These are phyloP conservation scores for Cutaneotrichosporon dermatis DNA, from an alignment of 1,284 basidiomycete genomes.

Conservation along the genomic window DNA sequence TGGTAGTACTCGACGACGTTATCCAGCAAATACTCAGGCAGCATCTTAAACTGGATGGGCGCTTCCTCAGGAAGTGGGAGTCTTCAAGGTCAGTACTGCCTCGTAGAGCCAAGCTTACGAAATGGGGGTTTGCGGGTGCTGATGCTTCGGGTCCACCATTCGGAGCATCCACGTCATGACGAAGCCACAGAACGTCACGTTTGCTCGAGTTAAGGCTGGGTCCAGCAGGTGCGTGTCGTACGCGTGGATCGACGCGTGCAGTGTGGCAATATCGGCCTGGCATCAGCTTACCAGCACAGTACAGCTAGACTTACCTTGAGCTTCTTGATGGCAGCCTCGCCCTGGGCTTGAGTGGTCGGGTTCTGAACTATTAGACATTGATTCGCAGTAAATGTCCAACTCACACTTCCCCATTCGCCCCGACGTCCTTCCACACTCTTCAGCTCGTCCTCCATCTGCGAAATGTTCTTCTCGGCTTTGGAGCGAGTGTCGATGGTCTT, in stretches of 20 bases:
- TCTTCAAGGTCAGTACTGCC: slow-evolving; percentile 50
- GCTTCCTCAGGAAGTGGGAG: slow-evolving; percentile 82
- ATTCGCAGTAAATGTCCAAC: slow-evolving; percentile 29
- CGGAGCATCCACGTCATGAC: slow-evolving; percentile 92
- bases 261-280: slow-evolving; percentile 62
- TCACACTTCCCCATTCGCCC: slow-evolving; percentile 64
- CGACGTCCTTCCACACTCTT: slow-evolving; percentile 67
- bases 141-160: slow-evolving; percentile 76
- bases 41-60: slow-evolving; percentile 74
- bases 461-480: slow-evolving; percentile 64
- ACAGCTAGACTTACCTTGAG: slow-evolving; percentile 57
- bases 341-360: slow-evolving; percentile 56
- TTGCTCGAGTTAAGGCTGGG: slow-evolving; percentile 73
- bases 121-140: slow-evolving; percentile 67
- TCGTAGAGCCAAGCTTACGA: slow-evolving; percentile 54
- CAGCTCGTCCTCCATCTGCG: slow-evolving; percentile 72
- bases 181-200: slow-evolving; percentile 80
- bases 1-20: slow-evolving; percentile 87
- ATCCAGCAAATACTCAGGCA: slow-evolving; percentile 93
- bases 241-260: slow-evolving; percentile 67
- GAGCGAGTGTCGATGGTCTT: slow-evolving; percentile 72
- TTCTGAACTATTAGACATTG: slow-evolving; percentile 23
- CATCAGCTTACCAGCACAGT: slow-evolving; percentile 9
- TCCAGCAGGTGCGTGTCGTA: slow-evolving; percentile 83
- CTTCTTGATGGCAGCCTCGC: slow-evolving; percentile 57